A percentile compares a stretch with the other conserved stretches of the same genome.
Evolutionary conservation across 1,284 basidiomycete genomes (phyloP).

Genomic region (Ustilago bromivora): DNA sequence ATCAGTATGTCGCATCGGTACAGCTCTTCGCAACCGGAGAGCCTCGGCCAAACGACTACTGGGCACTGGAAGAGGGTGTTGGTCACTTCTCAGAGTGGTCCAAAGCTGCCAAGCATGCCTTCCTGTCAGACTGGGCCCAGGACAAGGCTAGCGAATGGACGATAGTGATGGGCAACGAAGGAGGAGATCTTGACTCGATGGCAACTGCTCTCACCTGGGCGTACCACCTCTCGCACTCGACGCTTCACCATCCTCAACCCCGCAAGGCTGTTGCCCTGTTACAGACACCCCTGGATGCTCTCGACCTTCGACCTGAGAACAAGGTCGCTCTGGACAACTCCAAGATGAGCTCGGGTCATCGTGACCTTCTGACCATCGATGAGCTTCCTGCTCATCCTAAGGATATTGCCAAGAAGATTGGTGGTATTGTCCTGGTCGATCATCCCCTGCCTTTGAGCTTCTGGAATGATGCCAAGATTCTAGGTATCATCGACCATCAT

Average conservation of each 20-base stretch:
- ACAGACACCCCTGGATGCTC: constrained; percentile 64
- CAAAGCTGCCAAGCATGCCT: constrained; percentile 62
- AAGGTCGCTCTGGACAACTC: constrained; percentile 65
- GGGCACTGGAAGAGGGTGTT: constrained; percentile 54
- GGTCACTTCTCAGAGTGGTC: constrained; percentile 68
- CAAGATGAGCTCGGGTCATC: constrained; percentile 67
- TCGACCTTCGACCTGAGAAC: constrained; percentile 70
- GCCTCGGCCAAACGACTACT: constrained; percentile 29
- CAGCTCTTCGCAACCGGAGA: constrained; percentile 6
- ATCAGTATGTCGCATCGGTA: constrained; percentile 2
- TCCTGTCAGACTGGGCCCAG: constrained; percentile 59
- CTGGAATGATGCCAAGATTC: constrained; percentile 59
- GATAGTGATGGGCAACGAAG: constrained; percentile 70
- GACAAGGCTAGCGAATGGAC: constrained; percentile 67
- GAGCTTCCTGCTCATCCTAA: constrained; percentile 68
- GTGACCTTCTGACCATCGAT: constrained; percentile 70
- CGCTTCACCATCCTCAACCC: constrained; percentile 34
- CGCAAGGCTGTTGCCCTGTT: constrained; percentile 59
- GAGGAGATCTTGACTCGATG: constrained; percentile 69
- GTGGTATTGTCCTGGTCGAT: constrained; percentile 69
- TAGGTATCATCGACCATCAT: constrained; percentile 70
- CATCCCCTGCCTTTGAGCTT: constrained; percentile 67
- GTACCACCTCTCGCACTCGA: constrained; percentile 62
- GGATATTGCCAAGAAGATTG: constrained; percentile 60
- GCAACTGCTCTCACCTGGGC: constrained; percentile 62